phyloP scores from a whole-genome alignment of 78 protist species.

The Mastigamoeba balamuthi region DNA sequence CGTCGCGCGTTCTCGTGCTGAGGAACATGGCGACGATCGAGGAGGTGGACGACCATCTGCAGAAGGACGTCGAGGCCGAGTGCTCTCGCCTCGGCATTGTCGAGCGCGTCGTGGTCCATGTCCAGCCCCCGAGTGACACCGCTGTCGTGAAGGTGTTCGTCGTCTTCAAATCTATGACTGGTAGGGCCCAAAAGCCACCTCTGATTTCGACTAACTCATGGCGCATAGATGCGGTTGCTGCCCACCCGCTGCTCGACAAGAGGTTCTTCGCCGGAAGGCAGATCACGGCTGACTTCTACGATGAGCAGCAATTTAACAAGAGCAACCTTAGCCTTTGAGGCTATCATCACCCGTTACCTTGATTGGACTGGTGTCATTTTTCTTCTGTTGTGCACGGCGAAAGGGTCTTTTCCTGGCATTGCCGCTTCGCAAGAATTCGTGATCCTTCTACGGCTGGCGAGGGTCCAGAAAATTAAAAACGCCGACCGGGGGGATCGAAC shows the following conservation, averaged over 20 bases:
- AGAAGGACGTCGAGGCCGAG: not conserved
- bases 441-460: too few relatives aligned
- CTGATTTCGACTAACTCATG: not conserved
- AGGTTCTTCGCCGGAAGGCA: not conserved
- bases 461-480: too few relatives aligned
- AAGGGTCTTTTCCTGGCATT: too few relatives aligned
- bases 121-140: not conserved
- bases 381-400: too few relatives aligned
- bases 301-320: not conserved
- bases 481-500: conserved; percentile 45
- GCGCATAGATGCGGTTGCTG: not conserved
- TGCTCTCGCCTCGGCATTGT: not conserved
- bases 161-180: not conserved
- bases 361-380: too few relatives aligned
- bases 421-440: too few relatives aligned
- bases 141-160: not conserved
- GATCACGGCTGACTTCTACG: not conserved
- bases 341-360: too few relatives aligned
- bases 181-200: not conserved
- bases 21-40: not conserved
- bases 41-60: not conserved
- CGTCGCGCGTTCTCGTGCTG: not conserved
- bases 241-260: not conserved
- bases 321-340: not conserved
- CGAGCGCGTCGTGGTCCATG: not conserved